Base-by-base conservation (phyloP, 169 alveolate species). In the Plasmodium vivax region DNA sequence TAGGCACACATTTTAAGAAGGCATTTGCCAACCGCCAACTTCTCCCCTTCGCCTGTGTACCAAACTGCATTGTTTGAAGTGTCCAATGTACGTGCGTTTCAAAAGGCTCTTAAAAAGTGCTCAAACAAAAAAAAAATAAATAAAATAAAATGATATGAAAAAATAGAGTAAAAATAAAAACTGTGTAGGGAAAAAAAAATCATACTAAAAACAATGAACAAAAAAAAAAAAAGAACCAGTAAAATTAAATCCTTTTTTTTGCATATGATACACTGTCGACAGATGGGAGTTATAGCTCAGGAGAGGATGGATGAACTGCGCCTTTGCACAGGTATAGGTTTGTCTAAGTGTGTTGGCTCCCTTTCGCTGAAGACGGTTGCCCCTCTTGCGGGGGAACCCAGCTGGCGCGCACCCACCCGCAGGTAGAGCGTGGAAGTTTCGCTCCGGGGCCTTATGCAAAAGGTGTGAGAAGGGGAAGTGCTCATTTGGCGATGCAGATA, bases 111-210 rank as follows among this genome's bases (percentile, higher is more conserved):
- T 75, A 36, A 75, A 75, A 75, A 75, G 43, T 16, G 27, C 23
- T 14, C 47, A 75, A 16, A 75, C 83, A 75, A 80, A 80, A 80
- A 80, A 41, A 23, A 34, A 27, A 80, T n/a, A 6, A 80, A 80
- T 2, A 7, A 45, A 80, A 80, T 23, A 43, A 16, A 56, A 16
- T 0, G 3, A 56, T 3, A 56, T 0, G 14, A 54, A 14, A 6
- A 54, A 54, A 54, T 54, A 56, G 3, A 3, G 6, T 38, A 38
- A 5, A 56, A 56, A 4, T 56, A 56, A 56, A 16, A 54, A 36
- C 6, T 54, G 72, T 56, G 72, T 56, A 14, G 14, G 72, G 7
- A 56, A 56, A 56, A 75, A 75, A 75, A 34, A 75, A 80, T 45
- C 23, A 80, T 19, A 23, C 43, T 41, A 80, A 41, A 80, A 80